These are phyloP conservation scores for Fusarium continuum DNA, from an alignment of 2,329 filamentous ascomycete genomes.

Conservation along the genomic window DNA sequence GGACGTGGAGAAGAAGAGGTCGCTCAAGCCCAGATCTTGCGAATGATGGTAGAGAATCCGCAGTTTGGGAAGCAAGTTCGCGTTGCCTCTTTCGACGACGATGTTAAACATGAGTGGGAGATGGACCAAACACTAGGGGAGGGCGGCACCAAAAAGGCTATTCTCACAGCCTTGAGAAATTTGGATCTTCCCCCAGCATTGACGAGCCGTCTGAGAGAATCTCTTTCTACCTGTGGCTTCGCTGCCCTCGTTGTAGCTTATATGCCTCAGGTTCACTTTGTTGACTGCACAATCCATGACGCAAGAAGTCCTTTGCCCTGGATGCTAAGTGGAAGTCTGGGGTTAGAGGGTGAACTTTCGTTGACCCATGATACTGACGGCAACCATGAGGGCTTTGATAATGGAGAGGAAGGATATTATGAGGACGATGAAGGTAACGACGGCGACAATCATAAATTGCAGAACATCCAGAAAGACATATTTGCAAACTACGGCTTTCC, in stretches of 20 bases:
- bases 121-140: not conserved
- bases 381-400: too few species aligned
- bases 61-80: not conserved
- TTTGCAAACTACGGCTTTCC: not conserved
- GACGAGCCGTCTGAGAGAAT: accelerated
- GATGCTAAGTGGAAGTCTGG: not conserved
- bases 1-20: not conserved
- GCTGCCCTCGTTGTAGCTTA: not conserved
- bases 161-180: not conserved
- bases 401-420: too few species aligned
- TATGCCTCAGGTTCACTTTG: not conserved
- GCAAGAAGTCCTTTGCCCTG: accelerated
- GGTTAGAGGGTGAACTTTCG: not conserved
- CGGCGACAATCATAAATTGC: not conserved
- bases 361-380: not conserved
- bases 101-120: not conserved
- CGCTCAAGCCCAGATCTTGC: not conserved
- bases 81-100: not conserved
- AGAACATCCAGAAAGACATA: accelerated
- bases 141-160: accelerated
- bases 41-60: not conserved
- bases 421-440: not conserved
- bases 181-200: not conserved
- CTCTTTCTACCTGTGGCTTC: not conserved
- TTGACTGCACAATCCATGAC: not conserved